These are phyloP conservation scores for Peterozyma toletana DNA, from an alignment of 805 yeast genomes.

Conservation along the genomic window DNA sequence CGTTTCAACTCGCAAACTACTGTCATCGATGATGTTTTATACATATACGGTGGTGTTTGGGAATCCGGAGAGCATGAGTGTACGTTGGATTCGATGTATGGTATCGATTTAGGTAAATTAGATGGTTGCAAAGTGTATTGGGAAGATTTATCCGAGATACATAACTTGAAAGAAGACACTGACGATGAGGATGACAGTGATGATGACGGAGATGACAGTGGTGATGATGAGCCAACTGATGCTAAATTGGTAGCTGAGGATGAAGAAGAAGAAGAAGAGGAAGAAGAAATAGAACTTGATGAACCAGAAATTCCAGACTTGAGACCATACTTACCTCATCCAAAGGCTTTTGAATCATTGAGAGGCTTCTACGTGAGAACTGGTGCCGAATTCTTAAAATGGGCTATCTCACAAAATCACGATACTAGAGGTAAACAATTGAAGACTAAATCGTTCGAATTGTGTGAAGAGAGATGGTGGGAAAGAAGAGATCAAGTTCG, in stretches of 20 bases:
- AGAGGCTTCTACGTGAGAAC: constrained; percentile 82
- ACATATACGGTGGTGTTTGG: constrained; percentile 86
- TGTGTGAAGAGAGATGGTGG: constrained; percentile 97
- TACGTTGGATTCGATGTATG: constrained; percentile 76
- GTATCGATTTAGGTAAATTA: constrained; percentile 75
- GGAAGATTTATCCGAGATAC: constrained; percentile 71
- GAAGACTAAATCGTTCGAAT: constrained; percentile 82
- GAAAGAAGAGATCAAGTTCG: constrained; percentile 93
- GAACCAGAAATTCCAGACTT: constrained; percentile 79
- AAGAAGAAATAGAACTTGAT: constrained; percentile 55
- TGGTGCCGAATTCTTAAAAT: constrained; percentile 80
- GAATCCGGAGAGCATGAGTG: constrained; percentile 85
- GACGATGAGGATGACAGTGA: constrained; percentile 62
- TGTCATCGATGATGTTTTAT: constrained; percentile 77
- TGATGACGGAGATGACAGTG: constrained; percentile 67
- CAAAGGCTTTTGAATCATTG: constrained; percentile 83
- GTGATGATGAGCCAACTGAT: constrained; percentile 45
- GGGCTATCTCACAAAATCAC: constrained; percentile 85
- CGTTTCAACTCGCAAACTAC: constrained; percentile 83
- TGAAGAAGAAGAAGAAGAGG: constrained; percentile 50
- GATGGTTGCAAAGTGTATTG: constrained; percentile 86
- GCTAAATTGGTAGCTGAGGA: constrained; percentile 37
- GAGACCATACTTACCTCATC: constrained; percentile 96
- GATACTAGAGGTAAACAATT: constrained; percentile 86
- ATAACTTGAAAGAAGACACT: constrained; percentile 45